phyloP scores from a whole-genome alignment of 441 rosid species.

The Adansonia madagascariensis region DNA sequence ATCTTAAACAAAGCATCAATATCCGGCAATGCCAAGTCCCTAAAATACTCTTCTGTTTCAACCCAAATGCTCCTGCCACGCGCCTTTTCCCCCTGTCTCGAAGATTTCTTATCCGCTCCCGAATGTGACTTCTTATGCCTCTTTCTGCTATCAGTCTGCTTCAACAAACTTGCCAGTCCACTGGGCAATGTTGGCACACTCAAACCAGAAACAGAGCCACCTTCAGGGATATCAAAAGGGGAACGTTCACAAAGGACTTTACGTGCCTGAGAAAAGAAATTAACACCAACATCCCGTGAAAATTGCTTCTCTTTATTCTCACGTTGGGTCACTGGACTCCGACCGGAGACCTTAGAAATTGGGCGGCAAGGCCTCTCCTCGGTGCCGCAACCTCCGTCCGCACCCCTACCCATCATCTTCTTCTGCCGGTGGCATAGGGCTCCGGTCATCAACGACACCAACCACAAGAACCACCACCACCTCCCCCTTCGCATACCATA shows the following conservation, averaged over 20 bases:
- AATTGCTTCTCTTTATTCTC: constrained; percentile 32
- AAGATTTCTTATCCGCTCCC: constrained; percentile 65
- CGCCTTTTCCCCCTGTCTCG: constrained; percentile 60
- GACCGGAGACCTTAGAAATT: constrained; percentile 43
- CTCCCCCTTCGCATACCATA: constrained; percentile 60
- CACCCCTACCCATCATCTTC: constrained; percentile 87
- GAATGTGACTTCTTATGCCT: constrained; percentile 76
- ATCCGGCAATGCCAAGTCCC: constrained; percentile 76
- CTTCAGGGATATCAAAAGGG: constrained; percentile 75
- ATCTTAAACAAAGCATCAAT: constrained; percentile 61
- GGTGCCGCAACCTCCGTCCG: constrained; percentile 83
- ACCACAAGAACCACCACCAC: constrained; percentile 52
- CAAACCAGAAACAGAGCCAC: constrained; percentile 41
- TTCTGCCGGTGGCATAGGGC: constrained; percentile 70
- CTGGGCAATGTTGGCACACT: constrained; percentile 63
- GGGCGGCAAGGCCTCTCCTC: constrained; percentile 71
- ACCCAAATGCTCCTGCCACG: constrained; percentile 70
- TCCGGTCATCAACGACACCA: constrained; percentile 63
- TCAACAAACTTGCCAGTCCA: constrained; percentile 70
- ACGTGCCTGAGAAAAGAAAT: constrained; percentile 78
- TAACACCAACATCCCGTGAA: constrained; percentile 45
- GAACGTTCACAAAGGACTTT: constrained; percentile 75
- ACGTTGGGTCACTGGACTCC: constrained; percentile 27
- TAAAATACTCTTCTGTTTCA: constrained; percentile 75
- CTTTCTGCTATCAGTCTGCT: constrained; percentile 68